These are phyloP conservation scores for Sarcomyxa edulis DNA, from an alignment of 768 basidiomycete genomes.

Conservation along the genomic window DNA sequence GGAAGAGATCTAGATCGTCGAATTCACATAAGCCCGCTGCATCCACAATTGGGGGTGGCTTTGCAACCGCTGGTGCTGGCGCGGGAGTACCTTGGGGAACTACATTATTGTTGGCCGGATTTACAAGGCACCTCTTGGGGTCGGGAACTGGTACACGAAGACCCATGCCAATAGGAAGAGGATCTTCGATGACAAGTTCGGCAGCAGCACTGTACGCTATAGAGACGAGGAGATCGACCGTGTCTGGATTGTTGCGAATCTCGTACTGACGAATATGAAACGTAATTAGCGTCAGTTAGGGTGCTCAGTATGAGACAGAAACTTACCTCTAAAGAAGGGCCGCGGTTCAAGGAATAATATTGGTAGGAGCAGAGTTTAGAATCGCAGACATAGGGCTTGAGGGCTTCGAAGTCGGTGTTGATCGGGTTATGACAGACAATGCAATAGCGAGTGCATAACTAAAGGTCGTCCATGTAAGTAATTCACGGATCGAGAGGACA, in stretches of 20 bases:
- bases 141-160: conserved; percentile 45
- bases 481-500: not conserved
- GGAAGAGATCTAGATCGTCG: conserved; percentile 32
- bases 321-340: conserved; percentile 61
- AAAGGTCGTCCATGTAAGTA: not conserved
- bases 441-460: conserved; percentile 68
- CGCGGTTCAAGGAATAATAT: conserved; percentile 60
- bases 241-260: conserved; percentile 55
- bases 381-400: conserved; percentile 73
- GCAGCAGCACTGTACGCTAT: conserved; percentile 52
- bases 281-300: not conserved
- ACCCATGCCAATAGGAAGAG: conserved; percentile 55
- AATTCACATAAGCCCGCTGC: conserved; percentile 45
- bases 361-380: conserved; percentile 64
- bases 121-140: conserved; percentile 3
- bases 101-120: not conserved
- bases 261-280: conserved; percentile 44
- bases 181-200: conserved; percentile 50
- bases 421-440: conserved; percentile 69
- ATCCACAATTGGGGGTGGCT: no score
- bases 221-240: conserved; percentile 66
- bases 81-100: not conserved
- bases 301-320: not conserved
- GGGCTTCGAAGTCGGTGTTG: conserved; percentile 44
- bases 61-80: conserved; percentile 2